These are phyloP conservation scores for Sorghum bicolor DNA, from an alignment of 176 grass and related monocot species.

Conservation along the genomic window DNA sequence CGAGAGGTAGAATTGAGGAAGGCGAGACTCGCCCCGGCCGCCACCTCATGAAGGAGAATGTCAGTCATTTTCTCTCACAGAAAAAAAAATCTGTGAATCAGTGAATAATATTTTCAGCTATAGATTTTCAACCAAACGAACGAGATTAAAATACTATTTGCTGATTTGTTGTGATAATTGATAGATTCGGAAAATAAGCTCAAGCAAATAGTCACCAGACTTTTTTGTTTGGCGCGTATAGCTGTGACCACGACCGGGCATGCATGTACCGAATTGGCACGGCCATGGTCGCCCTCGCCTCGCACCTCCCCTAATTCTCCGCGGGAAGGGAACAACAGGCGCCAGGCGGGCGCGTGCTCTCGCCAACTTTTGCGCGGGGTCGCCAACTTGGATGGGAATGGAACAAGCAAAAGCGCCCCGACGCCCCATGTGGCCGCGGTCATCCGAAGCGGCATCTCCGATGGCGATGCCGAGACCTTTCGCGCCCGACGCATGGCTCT, in stretches of 20 bases:
- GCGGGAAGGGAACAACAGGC: neutral
- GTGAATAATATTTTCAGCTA: too few relatives aligned
- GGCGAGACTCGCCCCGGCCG: neutral
- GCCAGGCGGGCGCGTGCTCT: too few relatives aligned
- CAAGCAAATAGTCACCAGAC: too few relatives aligned
- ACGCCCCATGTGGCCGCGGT: neutral
- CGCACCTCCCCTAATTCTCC: neutral
- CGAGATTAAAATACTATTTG: too few relatives aligned
- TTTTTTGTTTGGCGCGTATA: neutral
- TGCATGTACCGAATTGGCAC: neutral
- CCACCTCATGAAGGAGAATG: neutral
- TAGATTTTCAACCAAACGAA: too few relatives aligned
- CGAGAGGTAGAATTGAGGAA: too few relatives aligned
- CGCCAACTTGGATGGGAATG: neutral
- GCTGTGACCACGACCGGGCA: neutral
- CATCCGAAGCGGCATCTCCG: neutral
- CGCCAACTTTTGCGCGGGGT: neutral
- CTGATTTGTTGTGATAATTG: too few relatives aligned
- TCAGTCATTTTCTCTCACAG: too few relatives aligned
- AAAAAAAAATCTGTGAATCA: too few relatives aligned
- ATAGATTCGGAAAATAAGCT: too few relatives aligned
- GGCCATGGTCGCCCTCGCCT: too few relatives aligned
- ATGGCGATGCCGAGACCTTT: neutral
- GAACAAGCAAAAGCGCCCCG: neutral
- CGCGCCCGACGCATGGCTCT: neutral